These are phyloP conservation scores for Vigna nakashimae DNA, from an alignment of 306 rosid species.

Conservation along the genomic window DNA sequence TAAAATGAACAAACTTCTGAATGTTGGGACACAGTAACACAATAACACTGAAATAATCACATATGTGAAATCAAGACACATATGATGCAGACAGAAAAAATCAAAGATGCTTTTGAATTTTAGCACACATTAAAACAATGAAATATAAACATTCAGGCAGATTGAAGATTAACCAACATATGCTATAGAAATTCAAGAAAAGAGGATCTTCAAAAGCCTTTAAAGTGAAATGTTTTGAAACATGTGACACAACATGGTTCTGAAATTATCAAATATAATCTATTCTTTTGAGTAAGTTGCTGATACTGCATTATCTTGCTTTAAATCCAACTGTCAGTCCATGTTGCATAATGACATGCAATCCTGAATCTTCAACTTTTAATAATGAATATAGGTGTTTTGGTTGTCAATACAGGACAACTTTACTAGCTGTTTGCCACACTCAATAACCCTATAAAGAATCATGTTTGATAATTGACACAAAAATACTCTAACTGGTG, in stretches of 20 bases:
- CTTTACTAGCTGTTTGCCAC: slow-evolving; percentile 1
- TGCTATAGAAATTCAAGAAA: slow-evolving; percentile 38
- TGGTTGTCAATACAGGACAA: slow-evolving; percentile 18
- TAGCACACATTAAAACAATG: slow-evolving; percentile 14
- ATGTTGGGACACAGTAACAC: slow-evolving; percentile 10
- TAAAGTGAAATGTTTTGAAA: slow-evolving; percentile 12
- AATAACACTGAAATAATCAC: slow-evolving; percentile 5
- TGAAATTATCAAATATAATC: slow-evolving; percentile 5
- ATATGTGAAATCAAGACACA: slow-evolving; percentile 5
- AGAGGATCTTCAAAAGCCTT: slow-evolving; percentile 24
- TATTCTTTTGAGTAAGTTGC: slow-evolving; percentile 14
- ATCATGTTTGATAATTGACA: not conserved
- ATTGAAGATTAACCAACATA: slow-evolving; percentile 10
- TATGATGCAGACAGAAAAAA: not conserved
- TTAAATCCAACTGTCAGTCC: slow-evolving; percentile 11
- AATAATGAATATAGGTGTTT: slow-evolving; percentile 16
- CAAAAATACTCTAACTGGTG: slow-evolving; percentile 17
- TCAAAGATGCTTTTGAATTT: not conserved
- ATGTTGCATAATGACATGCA: not conserved
- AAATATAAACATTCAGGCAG: slow-evolving; percentile 5
- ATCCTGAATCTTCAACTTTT: slow-evolving; percentile 18
- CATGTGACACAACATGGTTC: slow-evolving; percentile 12
- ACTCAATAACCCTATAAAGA: not conserved
- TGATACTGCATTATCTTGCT: slow-evolving; percentile 28
- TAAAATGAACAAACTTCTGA: not conserved